Evolutionary conservation across 371 early-diverging fungal species (phyloP).

Genomic region (Mortierella sp.): DNA sequence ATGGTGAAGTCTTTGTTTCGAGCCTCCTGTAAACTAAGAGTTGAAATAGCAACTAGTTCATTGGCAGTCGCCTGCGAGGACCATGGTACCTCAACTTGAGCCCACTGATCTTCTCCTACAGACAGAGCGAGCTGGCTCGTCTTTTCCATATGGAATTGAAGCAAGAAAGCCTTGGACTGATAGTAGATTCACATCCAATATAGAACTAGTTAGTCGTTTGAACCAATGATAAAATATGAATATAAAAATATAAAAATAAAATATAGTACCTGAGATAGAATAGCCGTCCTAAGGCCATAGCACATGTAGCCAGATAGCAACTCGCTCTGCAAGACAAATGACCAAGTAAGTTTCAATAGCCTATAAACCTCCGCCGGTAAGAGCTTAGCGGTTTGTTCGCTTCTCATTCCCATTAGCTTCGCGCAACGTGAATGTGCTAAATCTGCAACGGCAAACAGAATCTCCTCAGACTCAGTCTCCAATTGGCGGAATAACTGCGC

Average conservation of each 20-base stretch:
- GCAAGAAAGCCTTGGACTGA: conserved; percentile 87
- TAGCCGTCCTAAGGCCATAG: conserved; percentile 85
- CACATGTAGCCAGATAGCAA: conserved; percentile 83
- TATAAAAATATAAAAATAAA: not conserved
- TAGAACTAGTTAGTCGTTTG: too few species aligned
- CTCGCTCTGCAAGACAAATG: conserved; percentile 84
- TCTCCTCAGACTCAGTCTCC: conserved; percentile 69
- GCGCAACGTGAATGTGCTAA: conserved; percentile 89
- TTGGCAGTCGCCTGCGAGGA: conserved; percentile 92
- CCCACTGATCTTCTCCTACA: conserved; percentile 97
- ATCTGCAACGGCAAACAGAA: conserved; percentile 81
- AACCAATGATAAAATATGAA: not conserved
- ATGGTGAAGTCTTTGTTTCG: conserved; percentile 50
- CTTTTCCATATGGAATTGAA: conserved; percentile 92
- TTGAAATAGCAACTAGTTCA: conserved; percentile 70
- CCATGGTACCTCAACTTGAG: conserved; percentile 88
- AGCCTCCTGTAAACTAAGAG: conserved; percentile 43
- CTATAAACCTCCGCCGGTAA: conserved; percentile 89
- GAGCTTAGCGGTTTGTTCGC: conserved; percentile 90
- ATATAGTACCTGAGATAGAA: conserved; percentile 35
- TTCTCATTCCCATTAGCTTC: conserved; percentile 85
- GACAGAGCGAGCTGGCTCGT: conserved; percentile 87
- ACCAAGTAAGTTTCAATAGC: conserved; percentile 79
- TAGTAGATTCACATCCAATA: not conserved
- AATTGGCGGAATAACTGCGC: conserved; percentile 52